Percentiles rank a stretch among this genome's conserved stretches.
phyloP scores from a whole-genome alignment of 139 green algal genomes.

The Tetraselmis chui region DNA sequence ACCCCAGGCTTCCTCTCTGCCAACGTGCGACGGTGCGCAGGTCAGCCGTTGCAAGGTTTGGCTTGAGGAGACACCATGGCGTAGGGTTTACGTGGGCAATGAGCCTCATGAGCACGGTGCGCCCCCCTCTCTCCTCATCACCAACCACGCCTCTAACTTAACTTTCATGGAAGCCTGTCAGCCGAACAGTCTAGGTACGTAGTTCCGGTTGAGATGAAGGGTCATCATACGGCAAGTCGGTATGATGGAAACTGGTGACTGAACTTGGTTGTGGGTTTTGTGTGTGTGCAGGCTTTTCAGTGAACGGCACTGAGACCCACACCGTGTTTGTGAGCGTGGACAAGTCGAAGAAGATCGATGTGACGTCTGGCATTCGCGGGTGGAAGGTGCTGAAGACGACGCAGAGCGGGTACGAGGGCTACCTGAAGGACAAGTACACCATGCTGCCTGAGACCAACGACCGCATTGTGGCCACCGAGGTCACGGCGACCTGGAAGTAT shows the following conservation, averaged over 20 bases:
- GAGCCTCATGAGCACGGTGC: constrained; percentile 69
- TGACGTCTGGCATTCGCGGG: constrained; percentile 53
- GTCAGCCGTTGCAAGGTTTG: constrained; percentile 75
- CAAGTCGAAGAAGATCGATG: constrained; percentile 41
- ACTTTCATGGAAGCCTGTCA: too few relatives aligned
- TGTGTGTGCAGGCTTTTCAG: constrained; percentile 38
- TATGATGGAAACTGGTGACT: too few relatives aligned
- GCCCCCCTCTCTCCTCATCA: too few relatives aligned
- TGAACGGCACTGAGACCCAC: constrained; percentile 48
- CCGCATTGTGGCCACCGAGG: constrained; percentile 79
- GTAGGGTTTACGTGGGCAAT: constrained; percentile 44
- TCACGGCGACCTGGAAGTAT: constrained; percentile 81
- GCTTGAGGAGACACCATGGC: constrained; percentile 84
- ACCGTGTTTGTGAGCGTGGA: constrained; percentile 54
- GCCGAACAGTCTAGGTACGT: too few relatives aligned
- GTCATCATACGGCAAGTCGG: too few relatives aligned
- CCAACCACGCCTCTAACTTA: too few relatives aligned
- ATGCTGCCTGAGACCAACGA: constrained; percentile 75
- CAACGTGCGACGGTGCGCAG: too few relatives aligned
- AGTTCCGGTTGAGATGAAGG: too few relatives aligned
- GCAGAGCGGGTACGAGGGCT: constrained; percentile 83
- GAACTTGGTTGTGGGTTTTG: too few relatives aligned
- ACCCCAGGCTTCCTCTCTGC: too few relatives aligned
- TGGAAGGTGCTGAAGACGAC: constrained; percentile 82
- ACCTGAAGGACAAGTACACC: constrained; percentile 75